Evolutionary conservation across 2,329 filamentous ascomycete species (phyloP), one percentile per base, ranked within the genome.

Genomic region (Phialemonium atrogriseum): DNA sequence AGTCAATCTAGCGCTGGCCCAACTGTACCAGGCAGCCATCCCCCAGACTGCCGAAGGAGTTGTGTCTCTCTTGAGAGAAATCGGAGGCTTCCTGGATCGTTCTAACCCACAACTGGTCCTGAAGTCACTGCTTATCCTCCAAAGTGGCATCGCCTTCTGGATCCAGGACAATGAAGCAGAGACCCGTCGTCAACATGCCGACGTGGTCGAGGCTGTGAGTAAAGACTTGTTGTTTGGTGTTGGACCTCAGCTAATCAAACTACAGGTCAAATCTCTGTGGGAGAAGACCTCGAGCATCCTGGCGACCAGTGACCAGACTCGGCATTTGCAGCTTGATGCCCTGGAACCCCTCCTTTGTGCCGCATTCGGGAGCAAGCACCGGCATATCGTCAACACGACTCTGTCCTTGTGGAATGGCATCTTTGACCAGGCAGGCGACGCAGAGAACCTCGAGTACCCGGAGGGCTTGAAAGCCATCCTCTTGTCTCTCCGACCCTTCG

Each of bases 371-470:
- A 79, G 61, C 59, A 79, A 60, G 52, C 81, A 68, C 47, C 58
- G 48, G 35, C 59, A 52, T 37, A 70, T 62, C 44, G 83, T 60
- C 39, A 76, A 55, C 52, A 64, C 49, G 47, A 58, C 66, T 12
- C 55, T 62, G 22, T 57, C 59, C 15, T 45, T 64, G 39, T 95
- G 86, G 86, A 88, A 87, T 43, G 51, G 56, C 1, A 70, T 78
- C 0, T 86, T 85, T 47, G 77, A 77, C 13, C 59, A n/a, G n/a
- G n/a, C n/a, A n/a, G n/a, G n/a, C n/a, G n/a, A 69, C 11, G 66
- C 72, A 23, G 62, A 73, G 4, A 58, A 59, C 5, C 48, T 86
- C 2, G 58, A 72, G 15, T 89, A 84, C 52, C 81, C 86, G 0
- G 55, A 69, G 9, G 62, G 61, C 18, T 62, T 94, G 5, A 75